phyloP scores from a whole-genome alignment of 495 filamentous ascomycete genomes.

The Geopyxis carbonaria region DNA sequence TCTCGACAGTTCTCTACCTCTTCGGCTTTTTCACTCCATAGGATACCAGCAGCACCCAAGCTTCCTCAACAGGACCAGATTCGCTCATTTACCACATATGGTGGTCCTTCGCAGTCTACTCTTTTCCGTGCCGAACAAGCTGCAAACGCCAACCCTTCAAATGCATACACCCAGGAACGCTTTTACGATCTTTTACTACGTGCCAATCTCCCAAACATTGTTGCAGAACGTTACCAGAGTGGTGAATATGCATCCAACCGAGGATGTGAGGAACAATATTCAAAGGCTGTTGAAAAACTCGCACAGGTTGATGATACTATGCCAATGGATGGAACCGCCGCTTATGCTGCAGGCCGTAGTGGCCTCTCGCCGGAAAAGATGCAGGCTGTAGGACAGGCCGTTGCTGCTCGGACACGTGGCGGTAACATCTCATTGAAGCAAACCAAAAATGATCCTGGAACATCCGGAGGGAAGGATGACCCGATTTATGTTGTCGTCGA shows the following conservation, averaged over 20 bases:
- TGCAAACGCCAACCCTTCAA: constrained; percentile 79
- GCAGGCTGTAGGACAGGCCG: constrained; percentile 73
- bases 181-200: constrained; percentile 85
- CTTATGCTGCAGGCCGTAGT: constrained; percentile 29
- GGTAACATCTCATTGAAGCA: constrained; percentile 39
- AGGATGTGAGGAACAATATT: constrained; percentile 54
- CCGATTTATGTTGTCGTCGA: constrained; percentile 94
- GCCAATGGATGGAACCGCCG: constrained; percentile 17
- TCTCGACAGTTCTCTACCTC: constrained; percentile 2
- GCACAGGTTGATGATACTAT: constrained; percentile 36
- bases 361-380: constrained; percentile 36
- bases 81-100: constrained; percentile 32
- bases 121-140: constrained; percentile 64
- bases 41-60: constrained; percentile 16
- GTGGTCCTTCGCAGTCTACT: constrained; percentile 38
- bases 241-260: constrained; percentile 66
- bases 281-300: constrained; percentile 51
- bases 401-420: constrained; percentile 57
- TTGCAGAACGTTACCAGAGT: constrained; percentile 74
- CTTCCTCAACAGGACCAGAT: constrained; percentile 13
- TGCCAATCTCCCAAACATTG: constrained; percentile 80
- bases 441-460: constrained; percentile 29
- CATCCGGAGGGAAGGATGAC: constrained; percentile 48
- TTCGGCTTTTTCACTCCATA: constrained; percentile 1
- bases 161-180: constrained; percentile 68